A percentile compares a stretch with the other conserved stretches of the same genome.
These are phyloP conservation scores for Ulota crispa DNA, from an alignment of 225 moss, liverwort and hornwort species.

Conservation along the genomic window DNA sequence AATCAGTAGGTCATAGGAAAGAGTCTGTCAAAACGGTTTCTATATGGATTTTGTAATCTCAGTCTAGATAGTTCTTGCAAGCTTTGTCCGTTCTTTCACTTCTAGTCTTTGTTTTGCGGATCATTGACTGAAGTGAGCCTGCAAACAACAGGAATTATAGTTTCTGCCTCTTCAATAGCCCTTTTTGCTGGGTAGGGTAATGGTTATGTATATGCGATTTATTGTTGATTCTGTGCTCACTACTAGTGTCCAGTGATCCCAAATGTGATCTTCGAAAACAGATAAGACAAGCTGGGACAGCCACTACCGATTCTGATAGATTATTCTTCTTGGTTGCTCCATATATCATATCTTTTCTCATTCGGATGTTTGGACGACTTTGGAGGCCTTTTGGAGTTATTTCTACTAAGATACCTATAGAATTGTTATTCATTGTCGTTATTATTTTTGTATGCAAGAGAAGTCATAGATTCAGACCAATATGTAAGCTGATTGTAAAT, in stretches of 20 bases:
- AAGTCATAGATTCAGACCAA: not conserved
- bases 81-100: not conserved
- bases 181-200: not conserved
- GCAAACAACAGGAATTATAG: not conserved
- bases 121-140: not conserved
- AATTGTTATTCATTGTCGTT: not conserved
- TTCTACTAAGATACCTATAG: not conserved
- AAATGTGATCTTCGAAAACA: no score
- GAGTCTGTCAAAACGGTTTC: not conserved
- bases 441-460: not conserved
- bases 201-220: not conserved
- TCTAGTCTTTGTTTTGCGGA: not conserved
- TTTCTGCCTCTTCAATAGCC: not conserved
- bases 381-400: not conserved
- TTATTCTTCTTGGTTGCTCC: no score
- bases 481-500: not conserved
- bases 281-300: no score
- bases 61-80: not conserved
- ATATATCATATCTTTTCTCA: no score
- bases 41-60: not conserved
- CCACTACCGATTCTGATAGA: no score
- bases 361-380: no score
- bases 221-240: not conserved
- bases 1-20: not conserved
- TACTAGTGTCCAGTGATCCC: not conserved